Conservation (phyloP, 176 grass and related monocot species). For the Oryza coarctata region DNA sequence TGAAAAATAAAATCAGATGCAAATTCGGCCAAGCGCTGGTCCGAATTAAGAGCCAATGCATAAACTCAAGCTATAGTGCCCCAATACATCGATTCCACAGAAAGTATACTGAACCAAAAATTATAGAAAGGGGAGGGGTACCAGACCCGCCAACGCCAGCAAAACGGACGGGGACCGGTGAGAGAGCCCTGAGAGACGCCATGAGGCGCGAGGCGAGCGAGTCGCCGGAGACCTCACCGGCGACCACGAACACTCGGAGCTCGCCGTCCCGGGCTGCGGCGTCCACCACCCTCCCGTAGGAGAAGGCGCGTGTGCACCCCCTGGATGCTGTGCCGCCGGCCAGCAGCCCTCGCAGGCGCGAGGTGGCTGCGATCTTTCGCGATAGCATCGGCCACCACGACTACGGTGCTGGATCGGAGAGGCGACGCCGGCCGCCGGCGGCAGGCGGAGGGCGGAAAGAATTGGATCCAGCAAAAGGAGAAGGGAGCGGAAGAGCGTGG, state of each 20-base stretch:
- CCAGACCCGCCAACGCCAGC: slow-evolving; percentile 79
- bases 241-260: slow-evolving; percentile 85
- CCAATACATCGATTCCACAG: neutral
- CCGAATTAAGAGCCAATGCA: neutral
- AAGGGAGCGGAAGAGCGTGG: neutral
- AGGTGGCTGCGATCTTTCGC: slow-evolving; percentile 26
- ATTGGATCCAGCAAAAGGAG: no score
- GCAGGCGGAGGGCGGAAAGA: neutral
- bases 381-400: slow-evolving; percentile 19
- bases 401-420: neutral
- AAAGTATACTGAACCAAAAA: slow-evolving; percentile 19
- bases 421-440: slow-evolving; percentile 4
- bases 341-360: neutral
- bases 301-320: slow-evolving; percentile 20
- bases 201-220: slow-evolving; percentile 83
- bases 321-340: neutral
- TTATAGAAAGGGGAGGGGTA: neutral
- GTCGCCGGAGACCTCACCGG: slow-evolving; percentile 95
- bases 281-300: slow-evolving; percentile 47
- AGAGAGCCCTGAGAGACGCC: slow-evolving; percentile 65
- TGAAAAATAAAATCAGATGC: neutral
- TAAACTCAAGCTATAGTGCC: neutral
- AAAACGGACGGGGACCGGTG: slow-evolving; percentile 73
- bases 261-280: slow-evolving; percentile 70
- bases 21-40: neutral